Conservation (phyloP, 2,329 filamentous ascomycete species). For the Aspergillus oerlinghausenensis region DNA sequence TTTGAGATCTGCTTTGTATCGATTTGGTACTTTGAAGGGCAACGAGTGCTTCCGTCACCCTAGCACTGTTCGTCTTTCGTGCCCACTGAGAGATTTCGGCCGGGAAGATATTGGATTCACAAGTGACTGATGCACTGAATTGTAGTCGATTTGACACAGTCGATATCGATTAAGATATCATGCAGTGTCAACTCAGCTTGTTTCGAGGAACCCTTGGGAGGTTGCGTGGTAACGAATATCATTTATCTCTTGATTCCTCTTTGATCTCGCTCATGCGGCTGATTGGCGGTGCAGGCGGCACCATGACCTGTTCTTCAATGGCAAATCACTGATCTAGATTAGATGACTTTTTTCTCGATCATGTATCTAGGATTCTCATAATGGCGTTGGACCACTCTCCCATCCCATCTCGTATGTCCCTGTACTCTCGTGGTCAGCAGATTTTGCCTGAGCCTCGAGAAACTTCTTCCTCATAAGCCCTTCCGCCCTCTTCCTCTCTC, state of each 20-base stretch:
- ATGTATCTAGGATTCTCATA: neutral
- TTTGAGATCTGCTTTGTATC: neutral
- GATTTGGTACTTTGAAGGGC: neutral
- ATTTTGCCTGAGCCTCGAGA: slow-evolving; percentile 14
- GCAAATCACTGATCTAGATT: neutral
- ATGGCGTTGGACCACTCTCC: neutral
- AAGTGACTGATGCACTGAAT: neutral
- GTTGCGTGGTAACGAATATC: neutral
- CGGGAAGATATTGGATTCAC: neutral
- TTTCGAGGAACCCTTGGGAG: neutral
- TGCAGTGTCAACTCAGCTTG: neutral
- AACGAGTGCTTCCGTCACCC: neutral
- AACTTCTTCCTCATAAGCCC: slow-evolving; percentile 34
- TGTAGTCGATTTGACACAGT: neutral
- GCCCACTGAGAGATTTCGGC: neutral
- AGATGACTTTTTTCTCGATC: neutral
- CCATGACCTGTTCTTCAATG: neutral
- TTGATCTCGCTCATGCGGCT: neutral
- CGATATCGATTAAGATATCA: neutral
- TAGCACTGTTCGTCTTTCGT: neutral
- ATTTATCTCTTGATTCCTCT: slow-evolving; percentile 2
- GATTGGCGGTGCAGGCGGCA: neutral
- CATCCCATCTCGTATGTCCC: neutral
- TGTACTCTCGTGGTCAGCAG: neutral
- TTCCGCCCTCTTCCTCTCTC: slow-evolving; percentile 39